A percentile compares a stretch with the other conserved stretches of the same genome.
These are phyloP conservation scores for Daedalea quercina DNA, from an alignment of 768 basidiomycete genomes.

Conservation along the genomic window DNA sequence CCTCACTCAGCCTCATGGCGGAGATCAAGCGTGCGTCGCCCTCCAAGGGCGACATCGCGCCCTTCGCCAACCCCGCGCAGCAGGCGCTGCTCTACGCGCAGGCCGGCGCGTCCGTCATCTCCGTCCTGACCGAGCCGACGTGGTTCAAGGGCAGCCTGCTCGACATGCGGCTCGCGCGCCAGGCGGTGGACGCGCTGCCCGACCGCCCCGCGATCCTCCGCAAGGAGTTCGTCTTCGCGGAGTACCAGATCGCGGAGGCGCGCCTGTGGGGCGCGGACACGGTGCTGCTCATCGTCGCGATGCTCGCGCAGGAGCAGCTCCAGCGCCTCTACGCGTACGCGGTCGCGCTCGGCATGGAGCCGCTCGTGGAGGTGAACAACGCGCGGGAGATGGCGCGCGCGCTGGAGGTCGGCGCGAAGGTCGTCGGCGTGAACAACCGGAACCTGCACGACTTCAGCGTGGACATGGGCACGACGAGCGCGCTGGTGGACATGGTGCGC, in stretches of 20 bases:
- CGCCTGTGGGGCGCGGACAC: constrained; percentile 95
- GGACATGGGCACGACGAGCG: constrained; percentile 91
- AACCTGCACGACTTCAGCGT: constrained; percentile 96
- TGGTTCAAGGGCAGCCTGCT: constrained; percentile 96
- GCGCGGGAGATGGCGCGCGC: constrained; percentile 85
- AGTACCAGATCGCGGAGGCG: constrained; percentile 93
- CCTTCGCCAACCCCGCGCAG: constrained; percentile 71
- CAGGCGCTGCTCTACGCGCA: constrained; percentile 91
- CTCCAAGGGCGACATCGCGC: constrained; percentile 90
- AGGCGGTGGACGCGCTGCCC: constrained; percentile 75
- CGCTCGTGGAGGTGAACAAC: constrained; percentile 97
- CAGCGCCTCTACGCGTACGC: constrained; percentile 77
- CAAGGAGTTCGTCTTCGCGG: constrained; percentile 94
- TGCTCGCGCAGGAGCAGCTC: constrained; percentile 71
- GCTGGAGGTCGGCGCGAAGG: constrained; percentile 77
- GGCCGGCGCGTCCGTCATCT: constrained; percentile 88
- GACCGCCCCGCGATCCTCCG: constrained; percentile 95
- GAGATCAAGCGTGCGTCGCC: constrained; percentile 98
- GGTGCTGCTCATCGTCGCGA: constrained; percentile 93
- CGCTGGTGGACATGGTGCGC: constrained; percentile 79
- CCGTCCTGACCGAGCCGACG: constrained; percentile 95
- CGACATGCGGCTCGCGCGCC: constrained; percentile 89
- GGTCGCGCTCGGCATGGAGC: constrained; percentile 87
- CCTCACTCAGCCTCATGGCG: constrained; percentile 53
- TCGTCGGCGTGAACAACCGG: constrained; percentile 97